These are phyloP conservation scores for Hyphodiscus hymeniophilus DNA, from an alignment of 495 filamentous ascomycete genomes.

Conservation along the genomic window DNA sequence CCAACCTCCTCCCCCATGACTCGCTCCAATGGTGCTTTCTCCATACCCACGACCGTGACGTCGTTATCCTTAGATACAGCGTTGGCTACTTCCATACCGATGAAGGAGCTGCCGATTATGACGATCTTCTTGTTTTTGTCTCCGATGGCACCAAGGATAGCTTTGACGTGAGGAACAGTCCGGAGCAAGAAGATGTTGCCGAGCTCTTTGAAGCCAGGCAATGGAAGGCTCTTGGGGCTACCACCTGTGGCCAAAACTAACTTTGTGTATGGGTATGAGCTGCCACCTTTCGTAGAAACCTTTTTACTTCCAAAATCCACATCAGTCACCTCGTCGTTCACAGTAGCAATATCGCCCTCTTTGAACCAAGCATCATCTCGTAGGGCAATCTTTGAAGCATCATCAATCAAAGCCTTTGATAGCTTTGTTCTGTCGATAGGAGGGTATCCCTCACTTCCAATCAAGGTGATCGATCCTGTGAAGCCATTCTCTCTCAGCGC, in stretches of 20 bases:
- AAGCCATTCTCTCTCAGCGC: slow-evolving; percentile 74
- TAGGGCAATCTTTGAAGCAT: slow-evolving; percentile 67
- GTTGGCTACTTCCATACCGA: slow-evolving; percentile 92
- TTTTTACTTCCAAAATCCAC: slow-evolving; percentile 70
- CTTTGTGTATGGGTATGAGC: slow-evolving; percentile 70
- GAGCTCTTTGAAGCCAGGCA: slow-evolving; percentile 80
- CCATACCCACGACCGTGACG: slow-evolving; percentile 92
- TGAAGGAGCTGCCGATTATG: slow-evolving; percentile 85
- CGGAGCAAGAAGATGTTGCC: slow-evolving; percentile 81
- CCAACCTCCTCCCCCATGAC: slow-evolving; percentile 81
- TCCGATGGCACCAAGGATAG: slow-evolving; percentile 70
- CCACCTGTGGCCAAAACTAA: slow-evolving; percentile 86
- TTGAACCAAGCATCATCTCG: slow-evolving; percentile 71
- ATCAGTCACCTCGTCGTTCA: slow-evolving; percentile 64
- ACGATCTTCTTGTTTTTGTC: slow-evolving; percentile 86
- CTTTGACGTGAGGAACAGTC: slow-evolving; percentile 61
- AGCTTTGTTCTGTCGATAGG: slow-evolving; percentile 94
- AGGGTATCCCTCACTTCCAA: slow-evolving; percentile 74
- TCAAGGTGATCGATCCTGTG: slow-evolving; percentile 70
- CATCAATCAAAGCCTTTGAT: slow-evolving; percentile 87
- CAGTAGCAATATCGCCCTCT: slow-evolving; percentile 59
- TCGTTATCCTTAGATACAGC: slow-evolving; percentile 62
- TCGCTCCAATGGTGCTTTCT: slow-evolving; percentile 75
- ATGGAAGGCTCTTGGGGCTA: slow-evolving; percentile 63
- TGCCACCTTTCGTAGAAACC: slow-evolving; percentile 63